Evolutionary conservation across 768 basidiomycete genomes (phyloP), one percentile per base, ranked within the genome.

Genomic region (Cystofilobasidium capitatum): DNA sequence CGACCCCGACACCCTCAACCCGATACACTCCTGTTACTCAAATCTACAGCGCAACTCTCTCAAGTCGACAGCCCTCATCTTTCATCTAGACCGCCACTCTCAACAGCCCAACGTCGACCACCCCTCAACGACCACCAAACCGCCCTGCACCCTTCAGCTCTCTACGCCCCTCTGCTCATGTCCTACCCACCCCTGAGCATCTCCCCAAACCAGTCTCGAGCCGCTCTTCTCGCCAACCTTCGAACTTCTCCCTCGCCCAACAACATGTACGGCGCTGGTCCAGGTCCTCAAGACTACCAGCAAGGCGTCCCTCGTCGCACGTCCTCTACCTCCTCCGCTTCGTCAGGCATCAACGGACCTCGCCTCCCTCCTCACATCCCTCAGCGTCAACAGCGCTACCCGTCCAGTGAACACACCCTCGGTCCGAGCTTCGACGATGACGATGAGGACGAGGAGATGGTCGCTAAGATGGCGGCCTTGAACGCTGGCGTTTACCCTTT

Each of bases 361-460:
- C 40, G 62, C 33, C 54, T 68, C 31, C 61, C 66, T 33, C 47
- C 60, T 40, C 66, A 68, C 45, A 57, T 49, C 24, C 61, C 61
- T 8, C 68, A 69, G 37, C 62, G 55, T 20, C 55, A 58, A n/a
- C 68, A 69, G 37, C 51, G 68, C 16, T 64, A 49, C 57, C 62
- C 68, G 26, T 69, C 68, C 31, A 54, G 59, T 22, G 68, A 69
- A 20, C 68, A 69, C 54, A 69, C 68, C 7, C 68, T 69, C 36
- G 68, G 68, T 36, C 68, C 68, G 14, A 49, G 44, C 20, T 69
- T 69, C 33, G 68, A 69, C 37, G 68, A 69, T 31, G 68, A 69
- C 44, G 68, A 69, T n/a, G 68, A 69, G 44, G 68, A 69, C 49
- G 68, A 64, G 40, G 68, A 69, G 57, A 69, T 69, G 68, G 49